Evolutionary conservation across 352 stramenopile genomes (phyloP).

Genomic region (Globisporangium carolinianum): DNA sequence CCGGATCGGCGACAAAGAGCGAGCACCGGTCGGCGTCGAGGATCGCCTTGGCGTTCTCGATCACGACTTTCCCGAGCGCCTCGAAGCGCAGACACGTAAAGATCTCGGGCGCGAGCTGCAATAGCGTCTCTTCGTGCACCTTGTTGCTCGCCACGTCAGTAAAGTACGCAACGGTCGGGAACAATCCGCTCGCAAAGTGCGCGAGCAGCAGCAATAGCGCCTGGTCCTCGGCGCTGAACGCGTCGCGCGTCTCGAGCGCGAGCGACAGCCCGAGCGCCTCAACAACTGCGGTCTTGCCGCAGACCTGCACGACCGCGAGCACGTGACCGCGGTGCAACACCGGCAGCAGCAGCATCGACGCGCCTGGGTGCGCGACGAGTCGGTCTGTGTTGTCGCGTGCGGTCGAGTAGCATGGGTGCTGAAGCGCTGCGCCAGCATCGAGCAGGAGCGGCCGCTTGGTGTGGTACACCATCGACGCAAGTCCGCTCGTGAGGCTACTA

Average conservation of each 20-base stretch:
- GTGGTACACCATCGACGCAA: constrained; percentile 65
- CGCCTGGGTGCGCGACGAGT: constrained; percentile 41
- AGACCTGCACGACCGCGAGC: constrained; percentile 54
- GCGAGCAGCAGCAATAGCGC: constrained; percentile 36
- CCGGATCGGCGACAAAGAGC: constrained; percentile 58
- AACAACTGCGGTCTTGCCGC: constrained; percentile 52
- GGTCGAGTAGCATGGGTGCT: constrained; percentile 44
- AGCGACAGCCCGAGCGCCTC: constrained; percentile 54
- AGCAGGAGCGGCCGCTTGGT: constrained; percentile 58
- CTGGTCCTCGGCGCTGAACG: constrained; percentile 59
- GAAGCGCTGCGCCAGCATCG: constrained; percentile 32
- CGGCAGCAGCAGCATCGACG: constrained; percentile 54
- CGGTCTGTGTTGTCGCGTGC: constrained; percentile 57
- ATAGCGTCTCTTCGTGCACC: constrained; percentile 72
- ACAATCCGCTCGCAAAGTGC: constrained; percentile 54
- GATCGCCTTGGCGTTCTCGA: constrained; percentile 69
- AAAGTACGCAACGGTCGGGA: constrained; percentile 71
- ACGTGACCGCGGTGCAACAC: constrained; percentile 29
- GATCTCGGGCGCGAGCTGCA: constrained; percentile 66
- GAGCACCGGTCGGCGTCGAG: constrained; percentile 70
- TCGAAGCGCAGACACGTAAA: constrained; percentile 80
- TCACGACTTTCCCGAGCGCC: constrained; percentile 68
- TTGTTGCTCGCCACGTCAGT: constrained; percentile 79
- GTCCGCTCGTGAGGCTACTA: constrained; percentile 24
- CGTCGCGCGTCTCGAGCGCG: constrained; percentile 45